Evolutionary conservation across 768 basidiomycete species (phyloP).

Genomic region (Mycena sanguinolenta): DNA sequence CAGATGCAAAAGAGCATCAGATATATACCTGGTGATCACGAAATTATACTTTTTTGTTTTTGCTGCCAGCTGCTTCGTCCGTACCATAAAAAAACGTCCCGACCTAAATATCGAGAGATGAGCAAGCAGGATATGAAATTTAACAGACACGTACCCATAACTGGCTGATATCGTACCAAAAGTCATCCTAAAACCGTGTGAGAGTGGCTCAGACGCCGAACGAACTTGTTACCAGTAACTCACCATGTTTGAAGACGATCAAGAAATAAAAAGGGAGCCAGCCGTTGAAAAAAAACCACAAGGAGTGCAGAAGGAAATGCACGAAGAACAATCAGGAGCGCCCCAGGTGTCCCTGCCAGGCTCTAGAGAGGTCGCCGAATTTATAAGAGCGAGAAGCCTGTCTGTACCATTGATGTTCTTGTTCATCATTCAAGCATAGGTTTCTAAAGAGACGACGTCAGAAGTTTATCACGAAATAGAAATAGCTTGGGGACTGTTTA

Average conservation of each 20-base stretch:
- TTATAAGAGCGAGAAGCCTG: constrained; percentile 1
- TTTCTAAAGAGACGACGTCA: background rate
- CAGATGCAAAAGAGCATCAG: constrained; percentile 47
- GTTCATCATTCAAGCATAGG: background rate
- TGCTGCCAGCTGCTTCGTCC: too few relatives aligned
- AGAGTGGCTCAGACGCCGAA: background rate
- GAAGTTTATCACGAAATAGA: background rate
- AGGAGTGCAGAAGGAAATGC: background rate
- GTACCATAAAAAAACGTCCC: constrained; percentile 28
- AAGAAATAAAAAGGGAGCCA: background rate
- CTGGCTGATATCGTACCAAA: constrained; percentile 14
- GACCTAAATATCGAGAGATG: background rate
- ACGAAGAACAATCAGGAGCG: background rate
- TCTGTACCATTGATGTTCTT: background rate
- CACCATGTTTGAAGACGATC: background rate
- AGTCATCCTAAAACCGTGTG: background rate
- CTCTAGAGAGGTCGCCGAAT: background rate
- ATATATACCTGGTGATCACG: constrained; percentile 40
- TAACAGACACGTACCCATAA: constrained; percentile 8
- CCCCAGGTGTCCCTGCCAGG: constrained; percentile 12
- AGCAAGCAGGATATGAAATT: background rate
- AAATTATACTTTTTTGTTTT: background rate
- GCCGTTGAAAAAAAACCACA: background rate
- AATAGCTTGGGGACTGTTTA: too few relatives aligned
- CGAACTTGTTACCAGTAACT: too few relatives aligned